phyloP scores from a whole-genome alignment of 2,329 filamentous ascomycete species.

The Neonectria hederae region DNA sequence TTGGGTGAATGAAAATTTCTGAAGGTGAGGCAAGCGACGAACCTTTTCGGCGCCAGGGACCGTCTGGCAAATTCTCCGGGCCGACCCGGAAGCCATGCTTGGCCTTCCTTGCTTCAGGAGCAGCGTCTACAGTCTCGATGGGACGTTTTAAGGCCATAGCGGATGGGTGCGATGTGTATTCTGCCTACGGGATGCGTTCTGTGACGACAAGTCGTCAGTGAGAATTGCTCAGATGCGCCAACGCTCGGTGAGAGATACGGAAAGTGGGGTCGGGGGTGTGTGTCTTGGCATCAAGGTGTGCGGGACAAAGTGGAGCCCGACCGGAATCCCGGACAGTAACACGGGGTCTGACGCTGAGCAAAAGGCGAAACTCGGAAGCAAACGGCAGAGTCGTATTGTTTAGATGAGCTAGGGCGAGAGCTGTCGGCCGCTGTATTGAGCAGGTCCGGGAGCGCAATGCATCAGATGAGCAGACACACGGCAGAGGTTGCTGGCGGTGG shows the following conservation, averaged over 20 bases:
- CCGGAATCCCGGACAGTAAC: not conserved
- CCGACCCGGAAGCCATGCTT: slow-evolving; percentile 85
- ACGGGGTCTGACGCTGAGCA: slow-evolving; percentile 1
- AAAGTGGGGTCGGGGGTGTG: slow-evolving; percentile 11
- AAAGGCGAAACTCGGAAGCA: slow-evolving; percentile 19
- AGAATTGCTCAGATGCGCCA: slow-evolving; percentile 17
- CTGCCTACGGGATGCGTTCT: not conserved
- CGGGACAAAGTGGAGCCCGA: not conserved
- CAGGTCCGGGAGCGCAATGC: slow-evolving; percentile 7
- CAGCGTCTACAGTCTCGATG: slow-evolving; percentile 42
- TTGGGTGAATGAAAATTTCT: slow-evolving; percentile 30
- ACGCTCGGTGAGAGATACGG: slow-evolving; percentile 6
- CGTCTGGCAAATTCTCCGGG: slow-evolving; percentile 90
- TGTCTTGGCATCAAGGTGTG: slow-evolving; percentile 1
- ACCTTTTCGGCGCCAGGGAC: slow-evolving; percentile 84
- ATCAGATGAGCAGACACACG: not conserved
- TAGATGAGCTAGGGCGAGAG: not conserved
- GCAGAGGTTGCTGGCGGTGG: slow-evolving; percentile 5
- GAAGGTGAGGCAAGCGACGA: slow-evolving; percentile 28
- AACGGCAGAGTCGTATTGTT: not conserved
- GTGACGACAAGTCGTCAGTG: slow-evolving; percentile 21
- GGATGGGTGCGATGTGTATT: slow-evolving; percentile 16
- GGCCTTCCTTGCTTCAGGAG: slow-evolving; percentile 59
- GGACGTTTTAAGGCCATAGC: slow-evolving; percentile 48
- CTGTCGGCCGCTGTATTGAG: not conserved